phyloP scores from a whole-genome alignment of 2,329 filamentous ascomycete species.

The Septoria petroselini region DNA sequence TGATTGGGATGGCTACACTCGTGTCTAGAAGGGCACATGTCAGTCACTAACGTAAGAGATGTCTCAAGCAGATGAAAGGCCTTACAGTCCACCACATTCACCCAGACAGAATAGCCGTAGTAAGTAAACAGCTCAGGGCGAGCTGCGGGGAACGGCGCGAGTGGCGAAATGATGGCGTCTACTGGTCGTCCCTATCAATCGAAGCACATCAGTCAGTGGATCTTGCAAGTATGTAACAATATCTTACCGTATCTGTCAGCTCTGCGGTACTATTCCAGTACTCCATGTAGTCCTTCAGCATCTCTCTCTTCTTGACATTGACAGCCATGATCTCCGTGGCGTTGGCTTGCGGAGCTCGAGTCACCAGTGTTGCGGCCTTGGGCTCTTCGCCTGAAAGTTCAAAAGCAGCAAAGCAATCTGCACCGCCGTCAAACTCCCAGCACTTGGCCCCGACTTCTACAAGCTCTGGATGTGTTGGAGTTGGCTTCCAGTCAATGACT shows the following conservation, averaged over 20 bases:
- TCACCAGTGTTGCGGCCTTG: slow-evolving; percentile 45
- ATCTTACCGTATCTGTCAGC: slow-evolving; percentile 44
- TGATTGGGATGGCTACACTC: slow-evolving; percentile 54
- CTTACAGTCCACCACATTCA: slow-evolving; percentile 55
- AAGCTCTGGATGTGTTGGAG: slow-evolving; percentile 45
- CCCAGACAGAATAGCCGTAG: slow-evolving; percentile 45
- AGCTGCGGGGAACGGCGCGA: slow-evolving; percentile 51
- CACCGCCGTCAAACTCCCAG: slow-evolving; percentile 51
- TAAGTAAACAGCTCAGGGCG: slow-evolving; percentile 49
- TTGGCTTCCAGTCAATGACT: slow-evolving; percentile 59
- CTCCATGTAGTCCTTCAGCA: slow-evolving; percentile 59
- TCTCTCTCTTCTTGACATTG: slow-evolving; percentile 55
- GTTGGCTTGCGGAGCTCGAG: slow-evolving; percentile 39
- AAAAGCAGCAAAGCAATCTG: slow-evolving; percentile 52
- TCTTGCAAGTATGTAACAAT: no score
- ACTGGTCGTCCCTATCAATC: slow-evolving; percentile 40
- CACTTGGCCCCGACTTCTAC: slow-evolving; percentile 37
- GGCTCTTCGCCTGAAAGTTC: slow-evolving; percentile 55
- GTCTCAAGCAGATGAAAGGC: background rate
- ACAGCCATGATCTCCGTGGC: slow-evolving; percentile 46
- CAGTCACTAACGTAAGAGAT: no score
- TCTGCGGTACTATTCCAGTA: slow-evolving; percentile 59
- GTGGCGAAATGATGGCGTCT: slow-evolving; percentile 54
- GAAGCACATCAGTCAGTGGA: no score
- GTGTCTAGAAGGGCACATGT: slow-evolving; percentile 38